Conservation (phyloP, 495 filamentous ascomycete species). For the Penicillium dipodomyicola region DNA sequence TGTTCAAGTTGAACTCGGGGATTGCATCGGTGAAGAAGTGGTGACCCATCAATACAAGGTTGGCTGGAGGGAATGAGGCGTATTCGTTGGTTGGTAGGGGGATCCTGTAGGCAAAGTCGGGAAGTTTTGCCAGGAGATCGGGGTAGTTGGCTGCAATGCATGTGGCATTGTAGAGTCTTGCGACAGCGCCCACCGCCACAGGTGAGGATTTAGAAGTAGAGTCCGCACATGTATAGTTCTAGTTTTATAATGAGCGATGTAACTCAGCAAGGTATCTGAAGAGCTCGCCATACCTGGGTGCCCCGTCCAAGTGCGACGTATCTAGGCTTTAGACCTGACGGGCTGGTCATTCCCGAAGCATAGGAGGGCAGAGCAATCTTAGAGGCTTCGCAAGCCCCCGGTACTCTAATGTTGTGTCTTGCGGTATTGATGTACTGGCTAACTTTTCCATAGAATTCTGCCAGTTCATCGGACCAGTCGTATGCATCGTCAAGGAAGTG, state of each 20-base stretch:
- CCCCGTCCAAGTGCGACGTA: conserved; percentile 86
- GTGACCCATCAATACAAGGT: conserved; percentile 64
- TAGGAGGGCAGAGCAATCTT: conserved; percentile 40
- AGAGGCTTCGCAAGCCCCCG: conserved; percentile 38
- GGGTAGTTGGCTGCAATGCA: conserved; percentile 70
- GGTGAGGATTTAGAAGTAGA: conserved; percentile 57
- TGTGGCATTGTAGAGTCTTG: conserved; percentile 82
- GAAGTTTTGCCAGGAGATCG: conserved; percentile 56
- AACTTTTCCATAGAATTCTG: conserved; percentile 39
- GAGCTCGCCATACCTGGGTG: conserved; percentile 49
- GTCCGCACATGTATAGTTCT: conserved; percentile 86
- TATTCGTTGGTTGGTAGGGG: conserved; percentile 41
- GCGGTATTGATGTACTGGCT: conserved; percentile 36
- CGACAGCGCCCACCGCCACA: conserved; percentile 68
- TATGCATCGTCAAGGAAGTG: conserved; percentile 36
- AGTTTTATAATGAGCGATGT: conserved; percentile 7
- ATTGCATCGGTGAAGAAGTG: conserved; percentile 71
- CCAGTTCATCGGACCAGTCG: conserved; percentile 38
- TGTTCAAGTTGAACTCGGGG: conserved; percentile 77
- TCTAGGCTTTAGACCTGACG: conserved; percentile 57
- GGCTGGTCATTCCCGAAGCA: conserved; percentile 53
- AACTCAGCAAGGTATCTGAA: background rate
- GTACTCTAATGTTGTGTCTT: conserved; percentile 18
- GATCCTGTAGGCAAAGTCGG: conserved; percentile 34
- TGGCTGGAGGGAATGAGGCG: conserved; percentile 45